Base-by-base conservation (phyloP, 2,329 filamentous ascomycete genomes). In the Sporothrix sp. region DNA sequence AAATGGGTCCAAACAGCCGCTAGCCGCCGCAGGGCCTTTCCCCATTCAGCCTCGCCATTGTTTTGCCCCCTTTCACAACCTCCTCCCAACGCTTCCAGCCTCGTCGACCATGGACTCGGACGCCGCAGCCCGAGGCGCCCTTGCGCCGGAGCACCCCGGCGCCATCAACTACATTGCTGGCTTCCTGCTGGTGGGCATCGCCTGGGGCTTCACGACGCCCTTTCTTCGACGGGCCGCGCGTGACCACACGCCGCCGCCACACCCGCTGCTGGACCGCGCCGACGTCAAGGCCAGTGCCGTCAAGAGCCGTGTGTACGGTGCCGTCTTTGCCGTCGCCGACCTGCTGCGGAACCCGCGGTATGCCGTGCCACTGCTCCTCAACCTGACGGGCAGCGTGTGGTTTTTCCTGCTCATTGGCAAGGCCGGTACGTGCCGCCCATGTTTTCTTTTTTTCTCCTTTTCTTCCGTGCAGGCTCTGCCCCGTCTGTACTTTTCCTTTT, bases 401-500 rank as follows among this genome's bases (percentile, higher is more conserved):
- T 97, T 97, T 68, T 97, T 97, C 60, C 68, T 97, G 58, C 72
- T 97, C 57, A 91, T 97, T 68, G 91, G 91, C 7, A 81, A 93
- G 65, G 90, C 90, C 60, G 89, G 89, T 94, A 68, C 59, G 84
- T 76, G 53, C n/a, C n/a, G n/a, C 25, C 47, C 25, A 33, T 48
- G 20, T 50, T 33, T 35, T 32, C 13, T 28, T 9, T 21, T 14
- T 28, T 16, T 38, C 10, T 18, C 32, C 16, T 6, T 14, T 42
- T 32, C 51, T 38, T 33, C 23, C 14, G n/a, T n/a, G n/a, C n/a
- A n/a, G n/a, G n/a, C n/a, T n/a, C n/a, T n/a, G n/a, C n/a, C n/a
- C n/a, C n/a, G n/a, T n/a, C n/a, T 25, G 6, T 21, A 11, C 20
- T 40, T 40, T 11, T 43, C 57, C 52, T 36, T 23, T 50, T 33